Conservation (phyloP, 2,329 filamentous ascomycete genomes). For the Colletotrichum incanum region DNA sequence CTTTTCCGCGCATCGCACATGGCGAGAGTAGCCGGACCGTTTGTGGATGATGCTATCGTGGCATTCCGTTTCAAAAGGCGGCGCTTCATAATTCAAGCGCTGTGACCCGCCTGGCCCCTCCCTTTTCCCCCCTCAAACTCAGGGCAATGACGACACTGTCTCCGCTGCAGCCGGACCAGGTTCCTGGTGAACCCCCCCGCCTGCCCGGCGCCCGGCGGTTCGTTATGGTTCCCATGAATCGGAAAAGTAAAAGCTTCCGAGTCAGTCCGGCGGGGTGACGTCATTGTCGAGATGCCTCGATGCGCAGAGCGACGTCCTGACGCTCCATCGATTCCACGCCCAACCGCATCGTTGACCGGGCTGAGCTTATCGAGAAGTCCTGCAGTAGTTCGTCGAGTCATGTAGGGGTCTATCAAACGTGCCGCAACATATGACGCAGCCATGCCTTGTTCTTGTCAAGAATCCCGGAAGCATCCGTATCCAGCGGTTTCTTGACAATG, state of each 20-base stretch:
- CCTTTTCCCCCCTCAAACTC: conserved; percentile 14
- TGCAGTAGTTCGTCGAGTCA: conserved; percentile 24
- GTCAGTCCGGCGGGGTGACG: conserved; percentile 29
- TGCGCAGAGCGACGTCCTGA: conserved; percentile 16
- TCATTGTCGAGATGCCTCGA: conserved; percentile 35
- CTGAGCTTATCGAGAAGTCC: conserved; percentile 13
- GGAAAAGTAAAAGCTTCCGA: conserved; percentile 14
- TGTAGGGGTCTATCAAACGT: conserved; percentile 13
- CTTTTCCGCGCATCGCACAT: background rate
- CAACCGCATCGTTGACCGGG: conserved; percentile 1
- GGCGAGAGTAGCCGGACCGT: conserved; percentile 4
- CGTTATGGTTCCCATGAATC: conserved; percentile 38
- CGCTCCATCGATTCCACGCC: conserved; percentile 26
- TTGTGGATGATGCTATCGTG: conserved; percentile 24
- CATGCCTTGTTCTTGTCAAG: conserved; percentile 3
- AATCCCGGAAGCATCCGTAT: conserved; percentile 1
- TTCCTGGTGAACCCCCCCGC: conserved; percentile 29
- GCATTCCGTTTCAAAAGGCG: conserved; percentile 36
- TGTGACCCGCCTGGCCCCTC: conserved; percentile 30
- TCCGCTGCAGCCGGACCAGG: conserved; percentile 33
- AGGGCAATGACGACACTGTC: conserved; percentile 38
- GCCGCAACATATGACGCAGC: conserved; percentile 27
- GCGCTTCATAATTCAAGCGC: conserved; percentile 21
- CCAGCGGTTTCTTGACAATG: background rate
- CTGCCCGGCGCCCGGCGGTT: conserved; percentile 21